Conservation (phyloP, 768 basidiomycete genomes). For the Boletus rufocinnamomeus region DNA sequence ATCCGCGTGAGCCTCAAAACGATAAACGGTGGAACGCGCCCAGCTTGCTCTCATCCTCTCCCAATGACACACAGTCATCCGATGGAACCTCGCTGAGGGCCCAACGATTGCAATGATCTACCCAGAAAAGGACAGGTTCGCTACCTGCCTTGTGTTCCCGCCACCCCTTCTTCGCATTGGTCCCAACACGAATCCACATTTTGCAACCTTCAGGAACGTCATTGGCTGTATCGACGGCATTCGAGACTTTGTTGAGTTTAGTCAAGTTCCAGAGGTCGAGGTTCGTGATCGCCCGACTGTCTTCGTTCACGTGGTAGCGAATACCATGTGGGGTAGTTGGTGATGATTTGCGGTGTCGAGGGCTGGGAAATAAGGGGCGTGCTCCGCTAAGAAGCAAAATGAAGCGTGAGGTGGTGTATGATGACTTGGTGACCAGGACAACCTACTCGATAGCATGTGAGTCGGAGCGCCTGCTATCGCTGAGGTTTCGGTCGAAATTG, state of each 20-base stretch:
- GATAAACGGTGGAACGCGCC: not conserved
- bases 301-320: conserved; percentile 70
- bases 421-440: not conserved
- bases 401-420: not conserved
- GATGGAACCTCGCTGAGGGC: conserved; percentile 50
- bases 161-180: conserved; percentile 32
- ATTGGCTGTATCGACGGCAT: conserved; percentile 29
- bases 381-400: conserved; percentile 44
- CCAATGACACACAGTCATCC: conserved; percentile 25
- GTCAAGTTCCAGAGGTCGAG: conserved; percentile 58
- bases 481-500: conserved; percentile 21
- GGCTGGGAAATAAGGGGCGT: conserved; percentile 50
- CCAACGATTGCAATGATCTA: conserved; percentile 62
- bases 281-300: conserved; percentile 65
- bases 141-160: conserved; percentile 31
- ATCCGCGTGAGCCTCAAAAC: not conserved
- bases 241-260: conserved; percentile 47
- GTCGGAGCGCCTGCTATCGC: conserved; percentile 15
- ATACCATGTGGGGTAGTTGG: conserved; percentile 56
- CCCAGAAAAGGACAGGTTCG: conserved; percentile 55
- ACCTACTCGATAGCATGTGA: conserved; percentile 30
- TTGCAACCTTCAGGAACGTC: conserved; percentile 49
- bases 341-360: conserved; percentile 32
- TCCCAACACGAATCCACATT: conserved; percentile 60
- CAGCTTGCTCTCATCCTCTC: conserved; percentile 45